Conservation (phyloP, 179 eudicot genomes). For the Actinidia chinensis region DNA sequence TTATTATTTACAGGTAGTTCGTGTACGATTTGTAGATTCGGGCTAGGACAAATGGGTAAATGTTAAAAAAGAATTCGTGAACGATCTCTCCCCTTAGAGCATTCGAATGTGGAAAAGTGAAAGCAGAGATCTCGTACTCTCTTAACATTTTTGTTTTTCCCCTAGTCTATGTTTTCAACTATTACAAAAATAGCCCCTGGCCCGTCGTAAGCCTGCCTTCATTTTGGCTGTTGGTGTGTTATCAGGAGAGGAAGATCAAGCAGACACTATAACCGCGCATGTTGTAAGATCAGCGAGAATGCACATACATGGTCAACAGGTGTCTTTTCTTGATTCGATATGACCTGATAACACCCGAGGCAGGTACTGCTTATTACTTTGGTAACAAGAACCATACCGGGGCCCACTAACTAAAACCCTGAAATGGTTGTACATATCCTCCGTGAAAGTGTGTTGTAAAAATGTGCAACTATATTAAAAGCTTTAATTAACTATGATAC, state of each 20-base stretch:
- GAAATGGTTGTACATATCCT: too few species aligned
- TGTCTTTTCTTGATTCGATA: constrained; percentile 79
- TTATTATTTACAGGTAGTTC: constrained; percentile 59
- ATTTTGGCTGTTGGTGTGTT: neutral
- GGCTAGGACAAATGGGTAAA: constrained; percentile 86
- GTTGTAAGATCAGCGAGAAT: constrained; percentile 57
- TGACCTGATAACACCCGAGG: constrained; percentile 67
- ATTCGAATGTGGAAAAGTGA: constrained; percentile 79
- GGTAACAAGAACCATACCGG: too few species aligned
- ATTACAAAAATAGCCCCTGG: neutral
- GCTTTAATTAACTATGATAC: too few species aligned
- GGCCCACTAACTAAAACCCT: too few species aligned
- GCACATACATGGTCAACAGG: constrained; percentile 87
- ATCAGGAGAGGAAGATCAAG: constrained; percentile 67
- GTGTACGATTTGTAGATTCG: constrained; percentile 72
- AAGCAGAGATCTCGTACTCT: constrained; percentile 73
- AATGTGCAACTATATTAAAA: too few species aligned
- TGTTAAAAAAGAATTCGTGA: constrained; percentile 52
- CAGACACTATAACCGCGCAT: constrained; percentile 76
- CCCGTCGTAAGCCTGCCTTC: neutral
- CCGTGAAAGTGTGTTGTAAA: too few species aligned
- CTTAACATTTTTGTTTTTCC: constrained; percentile 30
- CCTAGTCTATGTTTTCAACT: neutral
- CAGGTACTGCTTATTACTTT: constrained; percentile 20
- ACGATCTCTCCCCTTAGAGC: constrained; percentile 75